Conservation (phyloP, 768 basidiomycete genomes). For the Mycena olivaceomarginata region DNA sequence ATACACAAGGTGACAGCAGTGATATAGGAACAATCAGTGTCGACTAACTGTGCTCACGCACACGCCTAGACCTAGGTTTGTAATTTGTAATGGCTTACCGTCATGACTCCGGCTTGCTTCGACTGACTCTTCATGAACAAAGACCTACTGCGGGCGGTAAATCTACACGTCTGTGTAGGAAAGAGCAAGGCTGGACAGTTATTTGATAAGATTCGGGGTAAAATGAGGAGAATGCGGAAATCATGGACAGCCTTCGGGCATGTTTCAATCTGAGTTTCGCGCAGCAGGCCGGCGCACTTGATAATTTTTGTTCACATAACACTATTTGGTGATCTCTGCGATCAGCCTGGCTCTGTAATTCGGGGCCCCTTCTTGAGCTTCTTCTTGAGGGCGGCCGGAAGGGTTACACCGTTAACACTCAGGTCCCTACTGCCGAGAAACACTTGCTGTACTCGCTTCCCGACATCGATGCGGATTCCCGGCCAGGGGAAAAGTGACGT, state of each 20-base stretch:
- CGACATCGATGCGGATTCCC: no score
- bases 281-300: slow-evolving; percentile 3
- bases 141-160: slow-evolving; percentile 15
- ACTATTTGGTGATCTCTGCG: no score
- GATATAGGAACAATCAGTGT: slow-evolving; percentile 16
- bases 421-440: no score
- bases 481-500: no score
- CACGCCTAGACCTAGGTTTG: slow-evolving; percentile 13
- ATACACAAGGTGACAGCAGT: slow-evolving; percentile 17
- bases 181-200: slow-evolving; percentile 1
- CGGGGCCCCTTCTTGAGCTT: no score
- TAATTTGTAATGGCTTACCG: neutral
- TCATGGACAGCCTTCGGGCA: neutral
- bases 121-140: slow-evolving; percentile 17
- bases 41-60: slow-evolving; percentile 1
- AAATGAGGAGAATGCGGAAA: slow-evolving; percentile 2
- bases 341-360: no score
- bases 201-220: slow-evolving; percentile 14
- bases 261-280: slow-evolving; percentile 3
- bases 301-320: neutral
- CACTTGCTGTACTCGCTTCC: no score
- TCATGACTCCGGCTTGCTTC: slow-evolving; percentile 9
- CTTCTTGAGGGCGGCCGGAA: no score
- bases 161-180: slow-evolving; percentile 4
- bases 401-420: no score